Base-by-base conservation (phyloP, 345 rosid species). In the Mallotus nudiflorus region DNA sequence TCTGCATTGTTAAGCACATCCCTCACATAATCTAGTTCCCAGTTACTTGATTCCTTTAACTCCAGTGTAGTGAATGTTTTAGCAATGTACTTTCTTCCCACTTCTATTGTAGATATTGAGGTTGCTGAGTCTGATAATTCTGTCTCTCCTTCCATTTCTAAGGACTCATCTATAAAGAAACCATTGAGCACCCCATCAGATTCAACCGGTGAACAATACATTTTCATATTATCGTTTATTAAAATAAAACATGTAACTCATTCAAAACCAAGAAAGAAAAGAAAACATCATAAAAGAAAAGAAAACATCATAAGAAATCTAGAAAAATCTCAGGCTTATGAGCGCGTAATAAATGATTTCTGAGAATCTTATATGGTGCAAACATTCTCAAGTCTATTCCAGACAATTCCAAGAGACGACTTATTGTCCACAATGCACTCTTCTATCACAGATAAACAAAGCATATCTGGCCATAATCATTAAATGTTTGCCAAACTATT, bases 21-120 rank as follows among this genome's bases (percentile, higher is more conserved):
- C 44, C 77, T 83, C 73, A 88, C 70, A 67, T 88, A 91, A 48
- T 79, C 83, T 3, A 81, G 53, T 79, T 88, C 97, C 95, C 92
- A 85, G 69, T 78, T 74, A 28, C 59, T 63, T 18, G 78, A 69
- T 57, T 79, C 75, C 27, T 71, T 76, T 0, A 55, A 48, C 56
- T 79, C 81, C 35, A 70, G 5, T 9, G 54, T 72, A 72, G 59
- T 58, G 68, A 74, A 77, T 52, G 83, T 65, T 65, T 28, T 58
- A 11, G 35, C 29, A 29, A 63, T 37, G 50, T 54, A 49, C 60
- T 71, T 66, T 55, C 67, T 66, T 48, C 62, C 68, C 6, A 28
- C 33, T 35, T 85, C 69, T 54, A 71, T 76, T 11, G 71, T 54
- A 22, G 77, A 81, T 59, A 77, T 79, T 67, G 85, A 78, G 68